Evolutionary conservation across 2,329 filamentous ascomycete genomes (phyloP).

Genomic region (Ophiostoma australiae): DNA sequence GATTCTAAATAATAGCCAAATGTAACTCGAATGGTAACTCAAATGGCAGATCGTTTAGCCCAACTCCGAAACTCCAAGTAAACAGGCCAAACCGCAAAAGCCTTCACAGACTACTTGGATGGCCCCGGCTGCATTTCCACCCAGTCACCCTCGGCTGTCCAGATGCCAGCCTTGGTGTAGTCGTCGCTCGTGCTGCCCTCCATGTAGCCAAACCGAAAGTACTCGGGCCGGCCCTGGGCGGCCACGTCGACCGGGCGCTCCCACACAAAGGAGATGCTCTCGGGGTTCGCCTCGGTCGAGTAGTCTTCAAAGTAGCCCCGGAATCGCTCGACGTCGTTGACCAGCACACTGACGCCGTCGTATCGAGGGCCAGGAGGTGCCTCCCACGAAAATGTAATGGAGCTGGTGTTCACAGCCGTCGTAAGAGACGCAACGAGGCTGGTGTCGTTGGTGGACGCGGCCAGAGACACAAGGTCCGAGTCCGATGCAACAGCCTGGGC

Average conservation of each 20-base stretch:
- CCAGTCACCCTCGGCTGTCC: constrained; percentile 63
- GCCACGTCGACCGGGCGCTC: constrained; percentile 20
- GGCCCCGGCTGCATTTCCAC: constrained; percentile 59
- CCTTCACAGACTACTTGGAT: constrained; percentile 32
- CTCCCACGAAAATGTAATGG: constrained; percentile 59
- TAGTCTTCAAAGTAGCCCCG: constrained; percentile 62
- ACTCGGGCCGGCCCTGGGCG: constrained; percentile 54
- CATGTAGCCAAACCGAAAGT: constrained; percentile 74
- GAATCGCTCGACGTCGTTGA: constrained; percentile 81
- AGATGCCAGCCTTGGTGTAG: constrained; percentile 70
- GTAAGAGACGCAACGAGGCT: not conserved
- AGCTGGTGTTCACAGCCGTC: constrained; percentile 47
- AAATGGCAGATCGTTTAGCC: not conserved
- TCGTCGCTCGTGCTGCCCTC: constrained; percentile 60
- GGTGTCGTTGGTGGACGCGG: not conserved
- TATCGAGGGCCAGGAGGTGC: constrained; percentile 48
- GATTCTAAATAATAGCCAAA: not conserved
- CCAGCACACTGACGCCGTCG: constrained; percentile 72
- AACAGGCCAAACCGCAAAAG: not conserved
- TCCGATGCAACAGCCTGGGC: constrained; percentile 24
- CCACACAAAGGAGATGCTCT: constrained; percentile 21
- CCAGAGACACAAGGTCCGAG: not conserved
- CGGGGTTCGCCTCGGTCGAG: constrained; percentile 25
- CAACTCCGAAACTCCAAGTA: not conserved
- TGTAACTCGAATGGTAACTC: too few species aligned